phyloP scores from a whole-genome alignment of 2,329 filamentous ascomycete species.

The Arthrinium phaeospermum region DNA sequence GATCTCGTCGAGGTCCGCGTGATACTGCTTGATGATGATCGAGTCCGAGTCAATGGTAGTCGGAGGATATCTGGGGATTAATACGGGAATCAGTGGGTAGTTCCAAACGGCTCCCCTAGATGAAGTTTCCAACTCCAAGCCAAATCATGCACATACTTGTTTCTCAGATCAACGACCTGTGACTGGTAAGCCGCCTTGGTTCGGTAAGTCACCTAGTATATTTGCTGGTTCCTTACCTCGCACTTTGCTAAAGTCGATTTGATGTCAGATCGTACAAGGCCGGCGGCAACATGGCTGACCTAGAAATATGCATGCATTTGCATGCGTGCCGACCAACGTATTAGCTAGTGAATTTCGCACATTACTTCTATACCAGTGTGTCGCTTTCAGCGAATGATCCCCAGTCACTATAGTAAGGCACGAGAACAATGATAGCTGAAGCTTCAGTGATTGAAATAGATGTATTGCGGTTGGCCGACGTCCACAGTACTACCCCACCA shows the following conservation, averaged over 20 bases:
- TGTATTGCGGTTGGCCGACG: background rate
- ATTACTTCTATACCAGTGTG: background rate
- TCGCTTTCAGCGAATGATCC: background rate
- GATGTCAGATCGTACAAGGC: background rate
- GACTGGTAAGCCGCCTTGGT: background rate
- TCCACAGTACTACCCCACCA: background rate
- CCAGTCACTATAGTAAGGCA: background rate
- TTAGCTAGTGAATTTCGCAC: no score
- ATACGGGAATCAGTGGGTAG: background rate
- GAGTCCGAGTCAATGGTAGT: background rate
- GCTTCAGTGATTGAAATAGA: background rate
- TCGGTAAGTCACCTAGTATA: background rate
- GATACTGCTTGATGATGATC: constrained; percentile 2
- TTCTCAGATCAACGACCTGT: background rate
- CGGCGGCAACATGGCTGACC: no score
- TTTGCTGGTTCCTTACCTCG: background rate
- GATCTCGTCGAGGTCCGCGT: background rate
- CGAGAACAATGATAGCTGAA: background rate
- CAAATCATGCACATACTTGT: background rate
- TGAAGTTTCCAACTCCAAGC: background rate
- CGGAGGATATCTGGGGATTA: background rate
- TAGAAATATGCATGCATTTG: background rate
- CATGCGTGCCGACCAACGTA: background rate
- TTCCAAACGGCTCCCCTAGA: background rate
- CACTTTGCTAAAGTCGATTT: background rate